phyloP scores from a whole-genome alignment of 2,329 filamentous ascomycete species.

The Exophiala viscosa region DNA sequence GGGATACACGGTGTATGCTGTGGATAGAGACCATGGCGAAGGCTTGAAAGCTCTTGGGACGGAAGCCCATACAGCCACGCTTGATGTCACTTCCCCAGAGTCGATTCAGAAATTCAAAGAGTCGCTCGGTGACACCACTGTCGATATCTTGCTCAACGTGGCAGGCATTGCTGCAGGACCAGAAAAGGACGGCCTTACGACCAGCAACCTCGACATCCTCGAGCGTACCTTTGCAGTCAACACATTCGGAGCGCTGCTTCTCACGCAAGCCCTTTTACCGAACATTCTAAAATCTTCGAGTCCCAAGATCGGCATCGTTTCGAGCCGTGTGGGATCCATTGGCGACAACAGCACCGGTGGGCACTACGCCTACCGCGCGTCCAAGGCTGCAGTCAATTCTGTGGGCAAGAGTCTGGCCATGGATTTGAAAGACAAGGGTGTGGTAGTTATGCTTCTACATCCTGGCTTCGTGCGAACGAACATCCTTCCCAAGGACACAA shows the following conservation, averaged over 20 bases:
- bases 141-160: constrained; percentile 27
- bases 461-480: constrained; percentile 43
- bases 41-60: constrained; percentile 15
- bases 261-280: constrained; percentile 44
- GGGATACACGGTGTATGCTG: constrained; percentile 28
- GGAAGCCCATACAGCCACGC: constrained; percentile 11
- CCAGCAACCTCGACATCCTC: constrained; percentile 25
- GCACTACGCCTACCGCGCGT: constrained; percentile 43
- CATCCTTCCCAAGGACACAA: constrained; percentile 28
- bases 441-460: constrained; percentile 43
- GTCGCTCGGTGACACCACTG: constrained; percentile 13
- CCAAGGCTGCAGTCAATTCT: constrained; percentile 45
- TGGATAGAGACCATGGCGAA: constrained; percentile 20
- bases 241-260: constrained; percentile 43
- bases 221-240: constrained; percentile 42
- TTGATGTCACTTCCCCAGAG: constrained; percentile 22
- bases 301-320: constrained; percentile 41
- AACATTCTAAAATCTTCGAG: constrained; percentile 34
- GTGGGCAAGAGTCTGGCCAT: constrained; percentile 44
- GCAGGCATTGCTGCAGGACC: constrained; percentile 34
- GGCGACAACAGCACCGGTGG: constrained; percentile 43
- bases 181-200: constrained; percentile 34
- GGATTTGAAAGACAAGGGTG: constrained; percentile 41
- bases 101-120: constrained; percentile 25
- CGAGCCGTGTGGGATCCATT: constrained; percentile 43